These are phyloP conservation scores for Seiridium cupressi DNA, from an alignment of 2,329 filamentous ascomycete genomes.

Conservation along the genomic window DNA sequence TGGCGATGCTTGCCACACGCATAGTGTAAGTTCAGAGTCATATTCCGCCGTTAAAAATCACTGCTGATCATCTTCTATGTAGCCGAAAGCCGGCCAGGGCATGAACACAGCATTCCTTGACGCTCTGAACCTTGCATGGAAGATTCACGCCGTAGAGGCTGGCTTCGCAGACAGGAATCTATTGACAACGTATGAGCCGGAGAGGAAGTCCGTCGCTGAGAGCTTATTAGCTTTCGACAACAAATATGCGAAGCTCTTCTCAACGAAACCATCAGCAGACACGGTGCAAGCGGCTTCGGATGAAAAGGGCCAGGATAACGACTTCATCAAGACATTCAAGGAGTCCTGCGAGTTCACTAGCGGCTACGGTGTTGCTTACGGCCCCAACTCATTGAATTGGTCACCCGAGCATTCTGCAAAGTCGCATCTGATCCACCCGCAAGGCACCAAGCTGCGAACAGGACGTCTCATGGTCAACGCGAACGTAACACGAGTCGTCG, in stretches of 20 bases:
- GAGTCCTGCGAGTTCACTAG: slow-evolving; percentile 89
- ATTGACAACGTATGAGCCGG: slow-evolving; percentile 81
- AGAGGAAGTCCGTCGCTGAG: slow-evolving; percentile 83
- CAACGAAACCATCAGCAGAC: slow-evolving; percentile 69
- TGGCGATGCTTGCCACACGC: slow-evolving; percentile 78
- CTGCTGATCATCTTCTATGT: slow-evolving; percentile 32
- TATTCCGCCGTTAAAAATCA: not conserved
- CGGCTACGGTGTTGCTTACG: slow-evolving; percentile 86
- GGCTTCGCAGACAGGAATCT: slow-evolving; percentile 75
- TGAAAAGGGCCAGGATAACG: slow-evolving; percentile 57
- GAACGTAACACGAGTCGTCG: slow-evolving; percentile 81
- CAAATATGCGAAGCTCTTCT: slow-evolving; percentile 88
- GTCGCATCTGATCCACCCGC: slow-evolving; percentile 66
- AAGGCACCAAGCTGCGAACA: slow-evolving; percentile 63
- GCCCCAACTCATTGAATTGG: slow-evolving; percentile 83
- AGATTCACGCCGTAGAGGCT: slow-evolving; percentile 85
- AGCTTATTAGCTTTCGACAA: slow-evolving; percentile 83
- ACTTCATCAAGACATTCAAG: slow-evolving; percentile 89
- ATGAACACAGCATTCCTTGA: slow-evolving; percentile 82
- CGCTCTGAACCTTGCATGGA: slow-evolving; percentile 91
- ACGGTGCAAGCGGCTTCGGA: slow-evolving; percentile 68
- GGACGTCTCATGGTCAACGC: slow-evolving; percentile 76
- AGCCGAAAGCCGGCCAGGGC: slow-evolving; percentile 75
- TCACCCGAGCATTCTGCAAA: slow-evolving; percentile 68
- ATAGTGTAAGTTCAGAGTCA: slow-evolving; percentile 57